Base-by-base conservation (phyloP, 371 early-diverging fungal genomes). In the Mucor racemosus region DNA sequence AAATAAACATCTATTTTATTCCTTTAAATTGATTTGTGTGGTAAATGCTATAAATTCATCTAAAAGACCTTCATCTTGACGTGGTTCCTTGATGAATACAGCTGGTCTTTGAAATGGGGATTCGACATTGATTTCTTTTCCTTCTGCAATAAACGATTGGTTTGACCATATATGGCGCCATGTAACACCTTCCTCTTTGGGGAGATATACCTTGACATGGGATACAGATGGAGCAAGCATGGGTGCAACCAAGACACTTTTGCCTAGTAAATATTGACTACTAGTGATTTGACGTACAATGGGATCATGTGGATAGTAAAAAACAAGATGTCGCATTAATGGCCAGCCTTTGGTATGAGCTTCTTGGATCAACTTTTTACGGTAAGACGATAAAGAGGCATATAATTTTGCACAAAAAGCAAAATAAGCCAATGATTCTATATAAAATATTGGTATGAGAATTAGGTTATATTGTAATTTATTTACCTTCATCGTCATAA, bases 101-200 rank as follows among this genome's bases (percentile, higher is more conserved):
- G 77, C 72, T 5, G 80, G 77, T 31, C 67, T 69, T 7, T 75
- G 76, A 19, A 77, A n/a, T 1, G 78, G 75, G 15, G 73, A 64
- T 46, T 76, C 71, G 0, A 76, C 57, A 11, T 64, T 50, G 21
- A 69, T 58, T 31, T 69, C 71, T 3, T 53, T 62, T n/a, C 76
- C 77, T 59, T 75, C 65, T 9, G 75, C 74, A 38, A 64, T 64
- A 60, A 73, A 79, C 31, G 58, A 61, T 44, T 67, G 62, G 17
- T 73, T 69, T 39, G 76, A 66, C 80, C 80, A 77, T 41, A 77
- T 62, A 60, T 77, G 74, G 19, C 76, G 69, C 80, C 80, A 80
- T 19, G 69, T 62, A 9, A 63, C 41, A 19, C 67, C 58, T 21
- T 71, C 66, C 38, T 73, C 72, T 19, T 59, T 65, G 3, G 78